These are phyloP conservation scores for Rhytidiadelphus loreus DNA, from an alignment of 225 moss, liverwort and hornwort genomes.

Conservation along the genomic window DNA sequence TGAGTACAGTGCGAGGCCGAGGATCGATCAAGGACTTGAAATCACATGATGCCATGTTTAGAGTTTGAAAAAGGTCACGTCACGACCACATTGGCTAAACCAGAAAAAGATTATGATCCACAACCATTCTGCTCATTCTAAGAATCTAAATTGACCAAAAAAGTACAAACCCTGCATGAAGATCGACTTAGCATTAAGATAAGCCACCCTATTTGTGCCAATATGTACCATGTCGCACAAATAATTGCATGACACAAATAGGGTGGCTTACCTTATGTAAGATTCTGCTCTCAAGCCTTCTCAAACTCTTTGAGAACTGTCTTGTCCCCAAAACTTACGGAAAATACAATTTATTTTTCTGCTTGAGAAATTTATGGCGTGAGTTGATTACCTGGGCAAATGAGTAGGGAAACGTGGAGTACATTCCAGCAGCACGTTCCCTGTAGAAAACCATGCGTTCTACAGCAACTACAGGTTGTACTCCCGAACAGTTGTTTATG, in stretches of 20 bases:
- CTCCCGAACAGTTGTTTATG: constrained; percentile 71
- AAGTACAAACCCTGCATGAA: not conserved
- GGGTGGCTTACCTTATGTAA: not conserved
- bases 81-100: not conserved
- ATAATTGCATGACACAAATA: not conserved
- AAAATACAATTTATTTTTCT: not conserved
- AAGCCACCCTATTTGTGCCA: not conserved
- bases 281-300: not conserved
- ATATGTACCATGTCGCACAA: not conserved
- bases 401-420: constrained; percentile 75
- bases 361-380: not conserved
- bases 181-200: not conserved
- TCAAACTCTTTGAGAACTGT: not conserved
- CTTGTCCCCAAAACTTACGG: not conserved
- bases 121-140: not conserved
- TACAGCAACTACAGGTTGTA: constrained; percentile 80
- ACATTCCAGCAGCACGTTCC: constrained; percentile 89
- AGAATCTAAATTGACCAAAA: not conserved
- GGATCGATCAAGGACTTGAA: not conserved
- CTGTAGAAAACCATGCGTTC: constrained; percentile 79
- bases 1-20: not conserved
- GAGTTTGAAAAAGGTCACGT: not conserved
- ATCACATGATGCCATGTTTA: too few species aligned
- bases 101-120: not conserved
- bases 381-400: constrained; percentile 60